phyloP scores from a whole-genome alignment of 306 rosid genomes.

The Cotoneaster glaucophyllus region DNA sequence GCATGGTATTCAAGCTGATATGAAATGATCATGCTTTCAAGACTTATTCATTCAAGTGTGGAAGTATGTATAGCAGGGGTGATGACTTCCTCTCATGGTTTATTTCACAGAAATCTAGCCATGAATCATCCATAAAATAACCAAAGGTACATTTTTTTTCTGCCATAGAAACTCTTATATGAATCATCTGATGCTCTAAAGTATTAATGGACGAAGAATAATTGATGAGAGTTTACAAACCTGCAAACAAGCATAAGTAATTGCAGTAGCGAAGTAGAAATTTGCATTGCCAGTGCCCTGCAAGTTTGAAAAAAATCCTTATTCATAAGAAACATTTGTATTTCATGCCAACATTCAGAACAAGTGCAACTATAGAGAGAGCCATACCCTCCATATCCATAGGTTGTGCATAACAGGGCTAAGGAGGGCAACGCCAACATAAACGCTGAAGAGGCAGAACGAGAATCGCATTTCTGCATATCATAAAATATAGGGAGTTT shows the following conservation, averaged over 20 bases:
- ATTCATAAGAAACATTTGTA: neutral
- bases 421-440: conserved; percentile 81
- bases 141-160: neutral
- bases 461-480: conserved; percentile 82
- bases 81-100: neutral
- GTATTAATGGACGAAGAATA: neutral
- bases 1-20: neutral
- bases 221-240: conserved; percentile 24
- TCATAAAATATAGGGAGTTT: conserved; percentile 29
- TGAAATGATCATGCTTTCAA: neutral
- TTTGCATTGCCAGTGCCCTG: conserved; percentile 99
- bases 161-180: neutral
- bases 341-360: conserved; percentile 2
- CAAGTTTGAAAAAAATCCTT: conserved; percentile 18
- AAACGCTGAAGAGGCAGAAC: conserved; percentile 80
- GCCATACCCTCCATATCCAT: conserved; percentile 97
- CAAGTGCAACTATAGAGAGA: conserved; percentile 9
- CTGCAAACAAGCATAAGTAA: conserved; percentile 85
- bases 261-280: conserved; percentile 91
- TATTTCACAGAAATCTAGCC: neutral
- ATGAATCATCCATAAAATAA: neutral
- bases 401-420: conserved; percentile 99
- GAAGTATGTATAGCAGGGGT: neutral
- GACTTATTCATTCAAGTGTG: neutral
- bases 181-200: neutral